Base-by-base conservation (phyloP, 2,329 filamentous ascomycete genomes). In the Alternaria alternata region DNA sequence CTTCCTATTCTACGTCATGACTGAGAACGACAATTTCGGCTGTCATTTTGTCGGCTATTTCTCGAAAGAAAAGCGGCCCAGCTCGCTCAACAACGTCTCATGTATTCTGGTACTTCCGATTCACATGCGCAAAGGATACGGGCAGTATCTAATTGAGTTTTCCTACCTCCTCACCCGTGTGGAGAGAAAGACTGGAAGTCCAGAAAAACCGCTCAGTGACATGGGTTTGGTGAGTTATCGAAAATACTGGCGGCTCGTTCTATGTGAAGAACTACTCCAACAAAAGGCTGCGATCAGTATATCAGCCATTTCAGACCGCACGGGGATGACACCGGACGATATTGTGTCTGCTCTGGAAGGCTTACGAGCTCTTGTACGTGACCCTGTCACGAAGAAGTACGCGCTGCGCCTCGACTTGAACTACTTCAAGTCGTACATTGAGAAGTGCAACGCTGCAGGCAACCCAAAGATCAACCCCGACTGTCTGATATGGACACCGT, bases 41-140 rank as follows among this genome's bases (percentile, higher is more conserved):
- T 97, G 95, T 75, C 95, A 97, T 76, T 95, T 99, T 68, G 94
- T 98, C 26, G 95, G 95, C n/a, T 99, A 99, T 76, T 99, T 99
- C 73, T 98, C 95, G 51, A 99, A 99, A 78, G 95, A 99, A 81
- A 99, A 99, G 81, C 87, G 96, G 43, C 91, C 93, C 2, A 94
- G 92, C 78, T 96, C 93, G 62, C 90, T 94, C 70, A 98, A 99
- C 79, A 99, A 99, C 67, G 95, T 99, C 48, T 97, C 93, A 8
- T 99, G 95, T 79, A 99, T 99, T 69, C 82, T 99, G 48, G 97
- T 96, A 4, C 83, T 99, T 39, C 95, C 95, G 0, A 97, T 98
- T 55, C 95, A 98, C 75, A 94, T 97, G 81, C 90, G 96, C 56
- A 97, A 97, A 78, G 95, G 95, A 58, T 99, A 98, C 70, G 95